These are phyloP conservation scores for Acanthamoeba polyphaga DNA, from an alignment of 208 protist genomes.

Conservation along the genomic window DNA sequence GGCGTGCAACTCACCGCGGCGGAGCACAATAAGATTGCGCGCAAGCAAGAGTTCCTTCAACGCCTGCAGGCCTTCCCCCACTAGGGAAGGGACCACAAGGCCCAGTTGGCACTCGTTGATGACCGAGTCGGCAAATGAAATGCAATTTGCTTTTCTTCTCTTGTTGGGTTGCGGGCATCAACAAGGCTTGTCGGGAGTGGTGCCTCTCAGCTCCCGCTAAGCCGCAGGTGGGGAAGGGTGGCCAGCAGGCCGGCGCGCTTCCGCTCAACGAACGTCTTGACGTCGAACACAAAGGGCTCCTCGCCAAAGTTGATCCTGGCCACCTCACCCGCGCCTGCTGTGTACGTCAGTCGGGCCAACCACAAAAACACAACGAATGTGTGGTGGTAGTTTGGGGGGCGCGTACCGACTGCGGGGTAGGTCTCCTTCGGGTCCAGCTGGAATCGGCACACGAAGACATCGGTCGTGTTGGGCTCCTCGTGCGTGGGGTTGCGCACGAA, in stretches of 20 bases:
- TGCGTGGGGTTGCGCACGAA: neutral
- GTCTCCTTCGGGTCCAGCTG: neutral
- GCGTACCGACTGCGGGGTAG: neutral
- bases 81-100: too few species aligned
- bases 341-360: neutral
- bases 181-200: too few species aligned
- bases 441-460: neutral
- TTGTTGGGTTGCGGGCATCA: too few species aligned
- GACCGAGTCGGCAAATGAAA: too few species aligned
- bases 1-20: neutral
- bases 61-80: neutral
- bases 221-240: neutral
- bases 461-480: neutral
- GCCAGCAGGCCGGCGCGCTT: neutral
- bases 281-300: slow-evolving; percentile 1
- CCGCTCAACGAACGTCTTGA: neutral
- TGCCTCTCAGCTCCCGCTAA: too few species aligned
- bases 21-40: slow-evolving; percentile 6
- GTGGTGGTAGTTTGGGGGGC: too few species aligned
- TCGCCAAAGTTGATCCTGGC: neutral
- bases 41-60: neutral
- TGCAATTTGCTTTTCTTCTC: too few species aligned
- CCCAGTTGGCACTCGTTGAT: too few species aligned
- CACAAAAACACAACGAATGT: too few species aligned
- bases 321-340: too few species aligned